Evolutionary conservation across 2,329 filamentous ascomycete species (phyloP).

Genomic region (Biscogniauxia marginata): DNA sequence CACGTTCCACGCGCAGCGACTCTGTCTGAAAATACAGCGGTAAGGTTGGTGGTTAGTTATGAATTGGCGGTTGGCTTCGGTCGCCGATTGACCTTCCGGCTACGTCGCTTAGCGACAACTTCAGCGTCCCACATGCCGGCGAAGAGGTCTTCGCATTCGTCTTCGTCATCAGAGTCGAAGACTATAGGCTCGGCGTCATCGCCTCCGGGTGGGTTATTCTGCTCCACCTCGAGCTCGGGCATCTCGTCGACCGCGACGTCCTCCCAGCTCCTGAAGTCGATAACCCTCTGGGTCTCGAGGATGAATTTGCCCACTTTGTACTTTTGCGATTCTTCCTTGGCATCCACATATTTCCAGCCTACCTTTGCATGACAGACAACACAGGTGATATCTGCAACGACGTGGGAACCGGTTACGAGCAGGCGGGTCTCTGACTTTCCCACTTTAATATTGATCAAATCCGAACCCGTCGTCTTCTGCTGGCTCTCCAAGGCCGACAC

Average conservation of each 20-base stretch:
- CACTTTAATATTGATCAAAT: slow-evolving; percentile 54
- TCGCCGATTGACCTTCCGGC: slow-evolving; percentile 33
- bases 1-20: background rate
- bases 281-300: slow-evolving; percentile 59
- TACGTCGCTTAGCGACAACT: slow-evolving; percentile 47
- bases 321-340: slow-evolving; percentile 55
- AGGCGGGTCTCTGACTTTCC: slow-evolving; percentile 55
- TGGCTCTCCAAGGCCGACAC: slow-evolving; percentile 42
- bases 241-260: slow-evolving; percentile 34
- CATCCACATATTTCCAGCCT: slow-evolving; percentile 69
- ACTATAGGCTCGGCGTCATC: slow-evolving; percentile 38
- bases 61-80: slow-evolving; percentile 12
- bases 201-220: slow-evolving; percentile 10
- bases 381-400: slow-evolving; percentile 64
- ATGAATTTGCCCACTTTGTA: slow-evolving; percentile 72
- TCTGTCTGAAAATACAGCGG: background rate
- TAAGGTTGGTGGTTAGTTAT: background rate
- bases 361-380: slow-evolving; percentile 53
- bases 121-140: slow-evolving; percentile 59
- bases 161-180: slow-evolving; percentile 64
- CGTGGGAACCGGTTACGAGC: slow-evolving; percentile 61
- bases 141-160: slow-evolving; percentile 67
- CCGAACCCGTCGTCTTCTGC: slow-evolving; percentile 8
- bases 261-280: slow-evolving; percentile 54
- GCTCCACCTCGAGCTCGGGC: slow-evolving; percentile 19